Percentiles rank a stretch among this genome's conserved stretches.
Evolutionary conservation across 495 filamentous ascomycete genomes (phyloP).

Genomic region (Chaetomium tenue): DNA sequence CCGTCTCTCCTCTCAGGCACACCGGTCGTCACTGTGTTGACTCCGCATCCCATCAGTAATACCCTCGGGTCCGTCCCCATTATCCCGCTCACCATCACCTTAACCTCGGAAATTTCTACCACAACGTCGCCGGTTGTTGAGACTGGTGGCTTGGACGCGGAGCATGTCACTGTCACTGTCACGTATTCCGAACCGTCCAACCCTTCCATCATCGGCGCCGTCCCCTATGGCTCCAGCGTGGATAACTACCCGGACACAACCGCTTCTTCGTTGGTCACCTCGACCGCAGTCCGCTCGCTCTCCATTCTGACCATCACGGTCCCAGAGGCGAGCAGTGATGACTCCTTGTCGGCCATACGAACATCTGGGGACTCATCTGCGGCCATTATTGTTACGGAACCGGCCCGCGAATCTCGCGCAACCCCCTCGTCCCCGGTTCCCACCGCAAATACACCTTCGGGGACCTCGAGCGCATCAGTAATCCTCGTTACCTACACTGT

Average conservation of each 20-base stretch:
- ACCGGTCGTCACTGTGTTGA: not conserved
- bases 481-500: conserved; percentile 29
- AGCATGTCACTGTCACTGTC: not conserved
- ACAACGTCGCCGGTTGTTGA: not conserved
- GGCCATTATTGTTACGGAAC: conserved; percentile 18
- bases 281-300: not conserved
- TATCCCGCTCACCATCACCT: not conserved
- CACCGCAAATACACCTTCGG: not conserved
- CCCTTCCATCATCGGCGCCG: not conserved
- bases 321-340: not conserved
- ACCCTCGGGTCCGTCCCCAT: not conserved
- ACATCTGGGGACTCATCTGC: not conserved
- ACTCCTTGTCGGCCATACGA: not conserved
- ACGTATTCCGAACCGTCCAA: not conserved
- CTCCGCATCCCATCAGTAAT: not conserved
- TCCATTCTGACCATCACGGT: not conserved
- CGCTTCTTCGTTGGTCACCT: not conserved
- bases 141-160: not conserved
- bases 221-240: not conserved
- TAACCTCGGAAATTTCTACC: not conserved
- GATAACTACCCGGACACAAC: too few species aligned
- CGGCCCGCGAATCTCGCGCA: not conserved
- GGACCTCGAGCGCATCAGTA: conserved; percentile 3
- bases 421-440: conserved; percentile 7
- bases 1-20: not conserved